A percentile compares a stretch with the other conserved stretches of the same genome.
These are phyloP conservation scores for Graphiopsis chlorocephala DNA, from an alignment of 2,329 filamentous ascomycete genomes.

Conservation along the genomic window DNA sequence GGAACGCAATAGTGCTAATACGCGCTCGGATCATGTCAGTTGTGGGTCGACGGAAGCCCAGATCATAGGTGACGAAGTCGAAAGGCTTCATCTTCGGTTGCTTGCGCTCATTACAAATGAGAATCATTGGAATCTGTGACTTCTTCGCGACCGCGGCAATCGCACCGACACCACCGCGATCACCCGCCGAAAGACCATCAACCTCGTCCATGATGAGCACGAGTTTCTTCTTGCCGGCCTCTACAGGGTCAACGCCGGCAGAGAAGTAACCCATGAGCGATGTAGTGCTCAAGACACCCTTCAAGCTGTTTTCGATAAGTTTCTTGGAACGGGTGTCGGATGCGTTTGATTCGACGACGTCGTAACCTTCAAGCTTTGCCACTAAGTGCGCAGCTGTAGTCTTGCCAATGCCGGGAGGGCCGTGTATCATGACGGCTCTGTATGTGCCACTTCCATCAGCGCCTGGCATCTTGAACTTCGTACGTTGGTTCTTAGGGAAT, in stretches of 20 bases:
- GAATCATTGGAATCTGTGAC: constrained; percentile 87
- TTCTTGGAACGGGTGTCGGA: constrained; percentile 96
- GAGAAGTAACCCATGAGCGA: constrained; percentile 90
- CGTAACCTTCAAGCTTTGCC: constrained; percentile 87
- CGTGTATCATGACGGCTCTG: constrained; percentile 91
- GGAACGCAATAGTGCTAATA: constrained; percentile 91
- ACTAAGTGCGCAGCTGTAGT: constrained; percentile 95
- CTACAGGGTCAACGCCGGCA: constrained; percentile 74
- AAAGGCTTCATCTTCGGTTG: constrained; percentile 98
- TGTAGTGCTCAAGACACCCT: constrained; percentile 88
- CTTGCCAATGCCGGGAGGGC: constrained; percentile 94
- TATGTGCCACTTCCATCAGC: constrained; percentile 79
- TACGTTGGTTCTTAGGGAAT: constrained; percentile 76
- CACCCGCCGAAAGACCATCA: constrained; percentile 96
- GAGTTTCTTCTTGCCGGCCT: constrained; percentile 82
- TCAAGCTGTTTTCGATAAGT: constrained; percentile 82
- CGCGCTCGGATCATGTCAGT: constrained; percentile 87
- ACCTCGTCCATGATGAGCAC: constrained; percentile 99
- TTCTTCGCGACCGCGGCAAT: constrained; percentile 94
- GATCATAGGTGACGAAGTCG: constrained; percentile 77
- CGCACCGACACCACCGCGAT: constrained; percentile 91
- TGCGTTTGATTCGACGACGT: constrained; percentile 91
- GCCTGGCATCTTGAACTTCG: constrained; percentile 77
- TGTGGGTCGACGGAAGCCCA: constrained; percentile 85
- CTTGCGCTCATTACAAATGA: constrained; percentile 94